Conservation (phyloP, 352 stramenopile genomes). For the Elongisporangium prolatum region DNA sequence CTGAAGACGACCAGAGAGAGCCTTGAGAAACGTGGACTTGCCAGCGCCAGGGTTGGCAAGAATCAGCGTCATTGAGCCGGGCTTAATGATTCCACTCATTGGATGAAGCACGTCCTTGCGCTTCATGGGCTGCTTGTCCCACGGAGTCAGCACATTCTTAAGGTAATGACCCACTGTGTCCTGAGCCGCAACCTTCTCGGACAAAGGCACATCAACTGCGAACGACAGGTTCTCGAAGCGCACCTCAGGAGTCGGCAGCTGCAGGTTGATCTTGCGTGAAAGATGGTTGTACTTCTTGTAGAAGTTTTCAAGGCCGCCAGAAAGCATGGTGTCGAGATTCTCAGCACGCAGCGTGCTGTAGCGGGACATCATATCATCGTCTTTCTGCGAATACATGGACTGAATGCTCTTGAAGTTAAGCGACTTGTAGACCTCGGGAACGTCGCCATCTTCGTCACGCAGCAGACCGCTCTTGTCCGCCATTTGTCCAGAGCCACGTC, state of each 20-base stretch:
- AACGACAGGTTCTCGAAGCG: constrained; percentile 78
- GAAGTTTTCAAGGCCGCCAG: constrained; percentile 65
- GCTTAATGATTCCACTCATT: constrained; percentile 56
- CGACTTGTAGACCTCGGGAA: constrained; percentile 62
- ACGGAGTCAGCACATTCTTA: constrained; percentile 37
- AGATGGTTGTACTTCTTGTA: constrained; percentile 83
- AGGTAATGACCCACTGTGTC: constrained; percentile 51
- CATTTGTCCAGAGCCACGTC: not conserved
- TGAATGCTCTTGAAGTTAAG: constrained; percentile 74
- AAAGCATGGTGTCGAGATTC: constrained; percentile 66
- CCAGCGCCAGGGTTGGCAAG: constrained; percentile 50
- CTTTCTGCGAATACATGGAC: constrained; percentile 56
- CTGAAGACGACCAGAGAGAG: constrained; percentile 43
- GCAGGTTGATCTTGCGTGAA: constrained; percentile 61
- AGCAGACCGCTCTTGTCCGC: constrained; percentile 4
- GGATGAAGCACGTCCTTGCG: constrained; percentile 48
- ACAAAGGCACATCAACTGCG: constrained; percentile 43
- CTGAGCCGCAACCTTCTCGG: constrained; percentile 26
- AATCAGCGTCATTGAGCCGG: constrained; percentile 51
- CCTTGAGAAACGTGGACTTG: constrained; percentile 67
- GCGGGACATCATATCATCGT: constrained; percentile 34
- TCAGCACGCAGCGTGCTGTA: constrained; percentile 63
- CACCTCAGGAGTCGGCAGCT: constrained; percentile 59
- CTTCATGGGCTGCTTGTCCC: constrained; percentile 26
- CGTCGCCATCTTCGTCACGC: constrained; percentile 16